phyloP scores from a whole-genome alignment of 2,329 filamentous ascomycete genomes.

The Monosporascus cannonballus region DNA sequence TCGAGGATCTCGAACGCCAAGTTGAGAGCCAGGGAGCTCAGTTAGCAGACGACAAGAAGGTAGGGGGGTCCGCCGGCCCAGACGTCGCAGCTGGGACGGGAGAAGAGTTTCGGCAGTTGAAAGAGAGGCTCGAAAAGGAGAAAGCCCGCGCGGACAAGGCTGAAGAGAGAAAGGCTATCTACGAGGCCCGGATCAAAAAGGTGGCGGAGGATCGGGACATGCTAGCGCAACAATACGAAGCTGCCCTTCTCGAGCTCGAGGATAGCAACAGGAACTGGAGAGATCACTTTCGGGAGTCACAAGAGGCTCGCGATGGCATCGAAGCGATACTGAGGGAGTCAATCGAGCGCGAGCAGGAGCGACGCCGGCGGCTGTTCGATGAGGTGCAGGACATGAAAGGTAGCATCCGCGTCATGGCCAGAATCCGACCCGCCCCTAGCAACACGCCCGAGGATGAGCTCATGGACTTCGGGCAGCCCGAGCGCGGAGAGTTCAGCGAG shows the following conservation, averaged over 20 bases:
- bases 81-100: no score
- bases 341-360: conserved; percentile 77
- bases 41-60: not conserved
- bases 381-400: conserved; percentile 93
- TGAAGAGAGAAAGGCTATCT: not conserved
- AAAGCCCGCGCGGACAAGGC: not conserved
- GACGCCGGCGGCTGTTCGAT: conserved; percentile 76
- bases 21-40: no score
- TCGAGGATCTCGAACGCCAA: not conserved
- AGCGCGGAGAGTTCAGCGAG: conserved; percentile 63
- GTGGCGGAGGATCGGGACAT: not conserved
- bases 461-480: conserved; percentile 32
- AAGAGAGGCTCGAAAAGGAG: not conserved
- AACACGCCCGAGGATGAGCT: conserved; percentile 53
- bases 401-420: conserved; percentile 94
- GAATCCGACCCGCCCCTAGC: conserved; percentile 69
- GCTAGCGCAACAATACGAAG: not conserved
- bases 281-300: conserved; percentile 1
- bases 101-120: not conserved
- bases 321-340: conserved; percentile 41
- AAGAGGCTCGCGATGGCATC: not conserved
- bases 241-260: not conserved
- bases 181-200: not conserved
- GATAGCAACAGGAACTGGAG: not conserved
- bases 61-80: not conserved